phyloP scores from a whole-genome alignment of 2,329 filamentous ascomycete species.

The Talaromyces amestolkiae region DNA sequence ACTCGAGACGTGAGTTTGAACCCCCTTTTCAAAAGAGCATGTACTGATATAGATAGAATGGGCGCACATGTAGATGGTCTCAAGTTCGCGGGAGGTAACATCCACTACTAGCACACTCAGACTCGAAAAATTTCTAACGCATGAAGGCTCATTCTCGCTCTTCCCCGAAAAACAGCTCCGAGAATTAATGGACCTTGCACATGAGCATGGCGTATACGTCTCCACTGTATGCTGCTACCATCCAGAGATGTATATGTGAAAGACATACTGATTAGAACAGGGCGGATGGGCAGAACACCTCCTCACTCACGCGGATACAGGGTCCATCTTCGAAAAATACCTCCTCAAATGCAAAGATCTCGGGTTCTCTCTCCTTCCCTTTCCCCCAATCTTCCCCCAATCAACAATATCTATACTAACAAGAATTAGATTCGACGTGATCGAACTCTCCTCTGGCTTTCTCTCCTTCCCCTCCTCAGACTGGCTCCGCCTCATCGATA shows the following conservation, averaged over 20 bases:
- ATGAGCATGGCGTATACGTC: constrained; percentile 52
- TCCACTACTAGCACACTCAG: too few relatives aligned
- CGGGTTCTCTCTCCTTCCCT: constrained; percentile 30
- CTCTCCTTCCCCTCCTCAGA: constrained; percentile 54
- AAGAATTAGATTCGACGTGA: constrained; percentile 49
- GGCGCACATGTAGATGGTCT: constrained; percentile 55
- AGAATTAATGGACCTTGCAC: constrained; percentile 51
- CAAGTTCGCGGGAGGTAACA: constrained; percentile 51
- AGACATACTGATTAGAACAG: constrained; percentile 25
- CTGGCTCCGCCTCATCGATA: constrained; percentile 53
- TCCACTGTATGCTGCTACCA: constrained; percentile 42
- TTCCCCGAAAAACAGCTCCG: constrained; percentile 48
- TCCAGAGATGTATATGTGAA: not conserved
- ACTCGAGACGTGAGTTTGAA: constrained; percentile 47
- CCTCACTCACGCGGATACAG: constrained; percentile 48
- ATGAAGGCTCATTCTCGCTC: constrained; percentile 50
- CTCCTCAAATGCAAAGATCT: constrained; percentile 53
- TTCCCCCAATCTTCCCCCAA: too few relatives aligned
- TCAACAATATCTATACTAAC: not conserved
- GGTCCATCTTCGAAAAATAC: constrained; percentile 51
- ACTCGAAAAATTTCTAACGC: not conserved
- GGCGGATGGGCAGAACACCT: constrained; percentile 57
- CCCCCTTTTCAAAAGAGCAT: not conserved
- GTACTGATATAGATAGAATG: constrained; percentile 29
- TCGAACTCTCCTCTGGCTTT: constrained; percentile 56